These are phyloP conservation scores for Triticum turgidum DNA, from an alignment of 176 grass and related monocot species.

Conservation along the genomic window DNA sequence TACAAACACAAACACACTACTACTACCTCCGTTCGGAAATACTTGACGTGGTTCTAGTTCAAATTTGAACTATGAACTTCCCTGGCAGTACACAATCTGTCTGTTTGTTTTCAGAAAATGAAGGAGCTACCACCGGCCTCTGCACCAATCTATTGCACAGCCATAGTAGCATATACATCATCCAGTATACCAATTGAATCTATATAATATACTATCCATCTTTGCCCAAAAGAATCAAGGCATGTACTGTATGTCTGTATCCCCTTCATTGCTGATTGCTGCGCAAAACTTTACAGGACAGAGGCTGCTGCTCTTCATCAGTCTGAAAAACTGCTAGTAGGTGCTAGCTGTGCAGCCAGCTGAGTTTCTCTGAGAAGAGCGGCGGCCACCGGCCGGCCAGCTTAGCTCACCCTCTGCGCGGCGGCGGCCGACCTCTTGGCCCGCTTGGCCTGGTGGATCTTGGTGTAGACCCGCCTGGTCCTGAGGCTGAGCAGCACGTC, in stretches of 20 bases:
- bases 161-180: no score
- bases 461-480: constrained; percentile 70
- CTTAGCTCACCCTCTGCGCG: constrained; percentile 15
- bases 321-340: background rate
- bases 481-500: constrained; percentile 66
- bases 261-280: background rate
- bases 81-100: no score
- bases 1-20: background rate
- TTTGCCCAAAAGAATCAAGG: constrained; percentile 12
- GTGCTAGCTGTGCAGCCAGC: background rate
- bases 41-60: no score
- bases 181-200: constrained; percentile 13
- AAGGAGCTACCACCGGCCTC: no score
- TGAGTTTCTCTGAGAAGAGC: background rate
- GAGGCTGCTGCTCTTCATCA: background rate
- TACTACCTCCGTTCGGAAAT: no score
- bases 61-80: no score
- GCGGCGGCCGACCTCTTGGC: constrained; percentile 14
- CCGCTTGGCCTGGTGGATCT: constrained; percentile 78
- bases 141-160: no score
- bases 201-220: background rate
- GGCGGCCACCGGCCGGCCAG: background rate
- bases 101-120: no score
- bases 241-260: background rate
- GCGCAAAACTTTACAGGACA: background rate